Evolutionary conservation across 768 basidiomycete genomes (phyloP), one percentile per base, ranked within the genome.

Genomic region (Rubroboletus satanas): DNA sequence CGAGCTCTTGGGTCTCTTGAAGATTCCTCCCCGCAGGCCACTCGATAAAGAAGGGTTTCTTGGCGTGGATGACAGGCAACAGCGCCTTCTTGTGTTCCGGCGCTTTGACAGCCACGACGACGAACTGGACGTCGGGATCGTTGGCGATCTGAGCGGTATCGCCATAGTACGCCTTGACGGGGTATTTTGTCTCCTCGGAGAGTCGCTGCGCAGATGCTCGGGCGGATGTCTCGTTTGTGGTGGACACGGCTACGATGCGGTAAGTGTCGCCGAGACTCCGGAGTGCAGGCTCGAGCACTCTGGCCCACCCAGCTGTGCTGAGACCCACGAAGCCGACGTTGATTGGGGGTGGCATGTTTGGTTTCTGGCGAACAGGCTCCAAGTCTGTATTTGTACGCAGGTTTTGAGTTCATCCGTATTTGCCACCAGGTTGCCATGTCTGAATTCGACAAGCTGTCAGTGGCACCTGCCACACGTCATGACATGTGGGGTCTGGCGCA

Each of bases 101-200:
- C 7, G 56, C 56, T 35, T 45, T 58, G 48, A 53, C 58, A 3
- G 51, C 42, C 31, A 59, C 58, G 47, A 59, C 18, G 43, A 59
- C 56, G 15, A 59, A 45, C 11, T 59, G 51, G 23, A 59, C 56
- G 21, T 59, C 58, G 21, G 58, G 51, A 46, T 59, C 58, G 29
- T 42, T 58, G 18, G 58, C 58, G 14, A 59, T 58, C 37, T 58
- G 56, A 15, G 47, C n/a, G 9, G 56, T 57, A 28, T 59, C 58
- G 10, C 56, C 58, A 4, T 46, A 35, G 44, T 58, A 58, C 3
- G 51, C 56, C 29, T 58, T 58, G 43, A 58, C 44, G 28, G 56
- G 51, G 48, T 46, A 28, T 0, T 31, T 21, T 1, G 51, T 58
- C 38, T 53, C 43, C 4, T 44, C 26, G 3, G 26, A 15, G 42